Percentiles rank a stretch among this genome's conserved stretches.
Conservation (phyloP, 129 eudicot species). For the Oenanthe sinensis region DNA sequence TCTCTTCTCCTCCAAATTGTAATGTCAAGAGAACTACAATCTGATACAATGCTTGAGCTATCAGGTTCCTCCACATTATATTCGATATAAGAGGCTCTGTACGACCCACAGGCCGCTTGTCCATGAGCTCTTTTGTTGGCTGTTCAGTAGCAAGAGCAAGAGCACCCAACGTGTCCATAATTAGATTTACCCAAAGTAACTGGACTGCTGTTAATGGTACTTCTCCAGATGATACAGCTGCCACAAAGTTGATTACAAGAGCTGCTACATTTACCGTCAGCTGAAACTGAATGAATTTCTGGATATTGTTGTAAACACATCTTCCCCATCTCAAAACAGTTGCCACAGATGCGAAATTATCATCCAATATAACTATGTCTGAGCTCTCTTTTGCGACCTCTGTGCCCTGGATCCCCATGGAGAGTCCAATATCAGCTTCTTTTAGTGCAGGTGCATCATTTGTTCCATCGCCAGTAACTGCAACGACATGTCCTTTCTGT, state of each 20-base stretch:
- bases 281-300: constrained; percentile 54
- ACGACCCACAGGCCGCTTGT: constrained; percentile 31
- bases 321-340: constrained; percentile 46
- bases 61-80: constrained; percentile 58
- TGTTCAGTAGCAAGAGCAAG: constrained; percentile 37
- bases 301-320: constrained; percentile 48
- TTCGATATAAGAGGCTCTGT: constrained; percentile 48
- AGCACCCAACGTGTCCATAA: constrained; percentile 44
- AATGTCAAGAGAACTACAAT: constrained; percentile 30
- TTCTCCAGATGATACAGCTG: constrained; percentile 40
- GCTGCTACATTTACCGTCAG: constrained; percentile 53
- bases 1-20: constrained; percentile 31
- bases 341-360: constrained; percentile 33
- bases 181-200: constrained; percentile 41
- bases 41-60: constrained; percentile 40
- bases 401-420: constrained; percentile 58
- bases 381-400: constrained; percentile 52
- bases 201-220: constrained; percentile 49
- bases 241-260: constrained; percentile 39
- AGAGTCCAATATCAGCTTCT: constrained; percentile 55
- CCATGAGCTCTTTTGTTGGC: constrained; percentile 37
- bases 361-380: constrained; percentile 49
- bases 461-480: constrained; percentile 44
- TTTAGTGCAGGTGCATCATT: constrained; percentile 57
- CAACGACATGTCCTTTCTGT: constrained; percentile 46